Conservation (phyloP, 2,329 filamentous ascomycete species). For the Lecanicillium sp. region DNA sequence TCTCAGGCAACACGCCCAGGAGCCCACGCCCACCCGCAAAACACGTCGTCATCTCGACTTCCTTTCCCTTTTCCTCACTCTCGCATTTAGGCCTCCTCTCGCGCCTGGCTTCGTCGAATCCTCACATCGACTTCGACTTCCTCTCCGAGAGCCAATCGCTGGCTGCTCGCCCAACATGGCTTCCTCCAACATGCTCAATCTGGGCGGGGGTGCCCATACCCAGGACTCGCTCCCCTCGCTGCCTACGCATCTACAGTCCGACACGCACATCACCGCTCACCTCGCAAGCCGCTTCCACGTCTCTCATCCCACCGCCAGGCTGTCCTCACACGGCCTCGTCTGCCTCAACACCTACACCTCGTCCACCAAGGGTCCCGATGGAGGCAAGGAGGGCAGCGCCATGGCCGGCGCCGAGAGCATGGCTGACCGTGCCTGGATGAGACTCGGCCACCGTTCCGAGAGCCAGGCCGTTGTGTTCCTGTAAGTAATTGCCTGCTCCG, state of each 20-base stretch:
- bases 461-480: slow-evolving; percentile 91
- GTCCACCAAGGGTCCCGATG: slow-evolving; percentile 82
- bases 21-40: too few species aligned
- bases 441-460: slow-evolving; percentile 81
- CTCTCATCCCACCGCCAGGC: slow-evolving; percentile 74
- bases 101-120: slow-evolving; percentile 4
- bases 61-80: not conserved
- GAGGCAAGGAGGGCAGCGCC: slow-evolving; percentile 83
- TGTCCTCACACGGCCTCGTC: slow-evolving; percentile 88
- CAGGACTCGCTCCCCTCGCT: slow-evolving; percentile 85
- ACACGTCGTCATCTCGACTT: not conserved
- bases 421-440: slow-evolving; percentile 76
- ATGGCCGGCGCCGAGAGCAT: slow-evolving; percentile 91
- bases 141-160: slow-evolving; percentile 21
- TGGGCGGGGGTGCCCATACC: slow-evolving; percentile 59
- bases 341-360: slow-evolving; percentile 92
- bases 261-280: slow-evolving; percentile 74
- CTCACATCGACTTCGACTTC: not conserved
- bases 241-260: slow-evolving; percentile 74
- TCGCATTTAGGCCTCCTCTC: slow-evolving; percentile 9
- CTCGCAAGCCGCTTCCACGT: slow-evolving; percentile 89
- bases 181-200: slow-evolving; percentile 49
- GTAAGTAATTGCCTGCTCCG: slow-evolving; percentile 48
- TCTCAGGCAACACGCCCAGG: slow-evolving; percentile 8
- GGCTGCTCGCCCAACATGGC: slow-evolving; percentile 48